Percentiles rank a stretch among this genome's conserved stretches.
These are phyloP conservation scores for Paramecium sonneborni DNA, from an alignment of 73 alveolate genomes.

Conservation along the genomic window DNA sequence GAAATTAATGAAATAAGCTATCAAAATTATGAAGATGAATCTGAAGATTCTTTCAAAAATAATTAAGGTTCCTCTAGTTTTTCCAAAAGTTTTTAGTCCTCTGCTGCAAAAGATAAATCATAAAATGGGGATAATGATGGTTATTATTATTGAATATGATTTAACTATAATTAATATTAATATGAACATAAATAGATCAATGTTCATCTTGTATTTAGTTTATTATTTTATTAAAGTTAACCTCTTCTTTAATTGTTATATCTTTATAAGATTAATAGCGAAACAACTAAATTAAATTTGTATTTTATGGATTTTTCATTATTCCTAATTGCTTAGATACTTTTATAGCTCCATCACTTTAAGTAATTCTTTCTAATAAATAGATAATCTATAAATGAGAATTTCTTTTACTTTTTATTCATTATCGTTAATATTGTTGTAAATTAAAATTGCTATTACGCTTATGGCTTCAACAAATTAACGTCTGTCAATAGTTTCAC, in stretches of 20 bases:
- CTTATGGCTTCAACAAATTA: slow-evolving; percentile 50
- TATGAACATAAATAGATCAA: background rate
- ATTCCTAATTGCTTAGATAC: slow-evolving; percentile 8
- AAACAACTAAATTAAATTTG: background rate
- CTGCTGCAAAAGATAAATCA: background rate
- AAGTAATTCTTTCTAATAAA: slow-evolving; percentile 3
- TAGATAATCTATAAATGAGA: background rate
- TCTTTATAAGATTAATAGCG: background rate
- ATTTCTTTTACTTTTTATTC: background rate
- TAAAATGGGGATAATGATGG: background rate
- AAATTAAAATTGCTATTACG: background rate
- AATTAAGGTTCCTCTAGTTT: background rate
- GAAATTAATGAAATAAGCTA: background rate
- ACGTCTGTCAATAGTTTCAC: background rate
- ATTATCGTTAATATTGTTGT: background rate
- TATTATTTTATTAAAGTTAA: background rate
- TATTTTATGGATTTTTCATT: background rate
- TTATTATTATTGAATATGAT: background rate
- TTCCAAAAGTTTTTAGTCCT: background rate
- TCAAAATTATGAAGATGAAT: background rate
- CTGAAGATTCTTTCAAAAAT: background rate
- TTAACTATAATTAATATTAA: background rate
- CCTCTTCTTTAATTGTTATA: background rate
- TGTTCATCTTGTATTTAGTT: background rate
- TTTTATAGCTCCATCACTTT: slow-evolving; percentile 15